A percentile compares a stretch with the other conserved stretches of the same genome.
These are phyloP conservation scores for Botrytis pseudocinerea DNA, from an alignment of 2,329 filamentous ascomycete species.

Conservation along the genomic window DNA sequence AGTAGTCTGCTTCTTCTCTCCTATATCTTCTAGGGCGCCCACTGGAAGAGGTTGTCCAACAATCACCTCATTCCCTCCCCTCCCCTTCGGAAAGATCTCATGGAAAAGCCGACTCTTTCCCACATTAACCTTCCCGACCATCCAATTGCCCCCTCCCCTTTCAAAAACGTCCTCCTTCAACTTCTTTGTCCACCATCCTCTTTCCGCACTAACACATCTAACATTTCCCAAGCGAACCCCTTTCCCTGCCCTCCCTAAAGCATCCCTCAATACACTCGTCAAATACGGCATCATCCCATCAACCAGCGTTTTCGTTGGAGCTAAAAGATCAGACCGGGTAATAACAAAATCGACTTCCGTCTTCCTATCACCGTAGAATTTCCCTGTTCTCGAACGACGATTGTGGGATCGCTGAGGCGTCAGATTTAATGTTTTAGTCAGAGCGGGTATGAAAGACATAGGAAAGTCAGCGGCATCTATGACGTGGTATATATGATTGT, in stretches of 20 bases:
- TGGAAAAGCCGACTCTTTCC: slow-evolving; percentile 94
- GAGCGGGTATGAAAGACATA: slow-evolving; percentile 80
- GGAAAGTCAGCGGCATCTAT: slow-evolving; percentile 96
- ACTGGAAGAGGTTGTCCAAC: slow-evolving; percentile 10
- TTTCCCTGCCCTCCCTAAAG: slow-evolving; percentile 66
- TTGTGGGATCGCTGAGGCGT: slow-evolving; percentile 78
- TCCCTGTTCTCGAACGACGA: slow-evolving; percentile 67
- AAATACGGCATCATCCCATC: slow-evolving; percentile 86
- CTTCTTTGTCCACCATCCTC: slow-evolving; percentile 86
- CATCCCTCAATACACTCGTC: slow-evolving; percentile 71
- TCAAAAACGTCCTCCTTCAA: slow-evolving; percentile 84
- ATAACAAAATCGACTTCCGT: slow-evolving; percentile 89
- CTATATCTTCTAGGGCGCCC: too few species aligned
- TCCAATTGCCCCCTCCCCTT: slow-evolving; percentile 85
- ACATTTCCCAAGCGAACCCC: slow-evolving; percentile 86
- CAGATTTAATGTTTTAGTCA: slow-evolving; percentile 69
- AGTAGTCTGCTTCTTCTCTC: not conserved
- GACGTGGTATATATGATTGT: slow-evolving; percentile 94
- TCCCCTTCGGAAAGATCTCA: slow-evolving; percentile 79
- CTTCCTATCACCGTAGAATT: slow-evolving; percentile 66
- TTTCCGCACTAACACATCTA: slow-evolving; percentile 79
- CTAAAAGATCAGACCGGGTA: slow-evolving; percentile 82
- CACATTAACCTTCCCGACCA: slow-evolving; percentile 98
- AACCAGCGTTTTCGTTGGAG: slow-evolving; percentile 79
- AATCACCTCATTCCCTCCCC: slow-evolving; percentile 34